These are phyloP conservation scores for Phyllosticta paracitricarpa DNA, from an alignment of 2,329 filamentous ascomycete genomes.

Conservation along the genomic window DNA sequence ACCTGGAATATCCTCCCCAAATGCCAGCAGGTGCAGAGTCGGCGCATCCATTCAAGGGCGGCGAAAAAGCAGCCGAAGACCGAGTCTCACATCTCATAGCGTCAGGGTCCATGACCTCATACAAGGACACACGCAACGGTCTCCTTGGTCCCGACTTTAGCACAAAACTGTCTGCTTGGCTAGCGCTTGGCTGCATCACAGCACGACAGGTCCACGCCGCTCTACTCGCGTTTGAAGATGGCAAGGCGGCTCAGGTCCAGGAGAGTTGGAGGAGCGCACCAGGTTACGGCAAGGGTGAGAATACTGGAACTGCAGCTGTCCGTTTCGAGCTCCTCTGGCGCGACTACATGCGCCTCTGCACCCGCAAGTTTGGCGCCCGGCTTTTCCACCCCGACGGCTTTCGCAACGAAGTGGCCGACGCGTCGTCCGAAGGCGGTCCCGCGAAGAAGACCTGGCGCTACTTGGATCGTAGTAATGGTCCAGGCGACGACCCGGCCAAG, in stretches of 20 bases:
- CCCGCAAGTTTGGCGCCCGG: conserved; percentile 55
- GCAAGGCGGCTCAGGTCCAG: conserved; percentile 26
- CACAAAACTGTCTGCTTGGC: conserved; percentile 65
- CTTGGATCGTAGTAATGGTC: conserved; percentile 15
- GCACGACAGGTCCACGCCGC: conserved; percentile 61
- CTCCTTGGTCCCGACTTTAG: conserved; percentile 61
- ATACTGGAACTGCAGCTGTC: conserved; percentile 57
- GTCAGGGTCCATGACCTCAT: conserved; percentile 50
- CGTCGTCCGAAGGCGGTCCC: conserved; percentile 8
- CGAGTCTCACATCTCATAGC: conserved; percentile 53
- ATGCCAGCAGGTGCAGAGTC: conserved; percentile 46
- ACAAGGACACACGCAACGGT: conserved; percentile 63
- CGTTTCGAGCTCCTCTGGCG: conserved; percentile 68
- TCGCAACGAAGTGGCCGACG: conserved; percentile 37
- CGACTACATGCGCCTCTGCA: conserved; percentile 72
- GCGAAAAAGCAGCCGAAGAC: conserved; percentile 50
- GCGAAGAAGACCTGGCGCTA: conserved; percentile 21
- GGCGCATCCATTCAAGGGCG: conserved; percentile 58
- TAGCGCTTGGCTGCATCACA: conserved; percentile 62
- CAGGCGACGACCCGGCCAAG: conserved; percentile 35
- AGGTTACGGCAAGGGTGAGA: conserved; percentile 62
- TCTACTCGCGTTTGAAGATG: conserved; percentile 61
- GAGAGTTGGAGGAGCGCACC: conserved; percentile 26
- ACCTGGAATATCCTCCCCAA: conserved; percentile 42
- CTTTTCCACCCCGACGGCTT: conserved; percentile 60